Conservation (phyloP, 1,284 basidiomycete genomes). For the Somion occarium region DNA sequence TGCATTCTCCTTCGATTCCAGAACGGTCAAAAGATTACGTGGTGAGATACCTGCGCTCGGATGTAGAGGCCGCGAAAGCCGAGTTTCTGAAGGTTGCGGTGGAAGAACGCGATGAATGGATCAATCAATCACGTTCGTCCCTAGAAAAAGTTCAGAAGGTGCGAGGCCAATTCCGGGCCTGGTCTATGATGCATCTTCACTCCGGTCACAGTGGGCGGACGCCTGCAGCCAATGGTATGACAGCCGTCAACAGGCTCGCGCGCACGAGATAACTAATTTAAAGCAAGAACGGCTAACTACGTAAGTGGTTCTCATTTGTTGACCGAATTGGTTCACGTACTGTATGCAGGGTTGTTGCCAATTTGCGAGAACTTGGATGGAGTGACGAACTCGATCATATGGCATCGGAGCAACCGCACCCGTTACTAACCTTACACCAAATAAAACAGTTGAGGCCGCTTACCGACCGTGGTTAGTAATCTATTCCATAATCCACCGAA, state of each 20-base stretch:
- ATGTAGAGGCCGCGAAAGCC: neutral
- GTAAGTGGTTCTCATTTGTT: neutral
- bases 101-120: neutral
- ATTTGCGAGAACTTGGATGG: slow-evolving; percentile 1
- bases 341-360: neutral
- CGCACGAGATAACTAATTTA: neutral
- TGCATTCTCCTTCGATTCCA: too few relatives aligned
- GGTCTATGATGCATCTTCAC: too few relatives aligned
- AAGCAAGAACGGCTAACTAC: neutral
- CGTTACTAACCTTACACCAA: neutral
- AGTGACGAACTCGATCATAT: slow-evolving; percentile 1
- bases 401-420: neutral
- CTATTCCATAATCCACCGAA: neutral
- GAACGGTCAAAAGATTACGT: too few relatives aligned
- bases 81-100: neutral
- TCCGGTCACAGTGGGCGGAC: neutral
- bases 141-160: neutral
- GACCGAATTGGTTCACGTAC: neutral
- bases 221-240: neutral
- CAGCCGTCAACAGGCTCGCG: neutral
- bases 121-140: neutral
- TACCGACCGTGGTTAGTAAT: slow-evolving; percentile 1
- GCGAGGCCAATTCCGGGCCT: neutral
- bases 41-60: too few relatives aligned
- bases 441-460: neutral